Evolutionary conservation across 2,329 filamentous ascomycete genomes (phyloP).

Genomic region (Alternaria burnsii): DNA sequence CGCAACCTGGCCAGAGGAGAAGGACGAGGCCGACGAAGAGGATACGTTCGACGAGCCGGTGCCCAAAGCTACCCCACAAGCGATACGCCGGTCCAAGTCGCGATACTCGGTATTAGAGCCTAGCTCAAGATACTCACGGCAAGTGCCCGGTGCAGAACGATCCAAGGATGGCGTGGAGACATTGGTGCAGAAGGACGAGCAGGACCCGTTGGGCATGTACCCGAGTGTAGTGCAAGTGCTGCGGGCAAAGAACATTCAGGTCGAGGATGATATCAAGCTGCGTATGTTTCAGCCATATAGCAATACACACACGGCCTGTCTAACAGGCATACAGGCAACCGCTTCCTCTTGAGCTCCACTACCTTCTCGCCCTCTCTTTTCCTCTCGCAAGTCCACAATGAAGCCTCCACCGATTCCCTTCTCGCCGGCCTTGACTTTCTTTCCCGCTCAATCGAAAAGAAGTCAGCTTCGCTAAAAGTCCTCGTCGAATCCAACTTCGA

Average conservation of each 20-base stretch:
- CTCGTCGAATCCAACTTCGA: constrained; percentile 98
- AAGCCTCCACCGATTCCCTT: constrained; percentile 82
- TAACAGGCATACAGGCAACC: constrained; percentile 69
- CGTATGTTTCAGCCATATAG: constrained; percentile 62
- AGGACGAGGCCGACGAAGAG: constrained; percentile 71
- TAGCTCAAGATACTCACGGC: constrained; percentile 73
- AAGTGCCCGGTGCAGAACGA: constrained; percentile 73
- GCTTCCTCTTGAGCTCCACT: constrained; percentile 93
- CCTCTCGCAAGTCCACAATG: constrained; percentile 88
- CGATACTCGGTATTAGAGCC: constrained; percentile 86
- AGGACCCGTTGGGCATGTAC: constrained; percentile 86
- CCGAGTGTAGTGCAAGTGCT: constrained; percentile 87
- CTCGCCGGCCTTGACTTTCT: constrained; percentile 84
- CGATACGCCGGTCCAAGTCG: constrained; percentile 69
- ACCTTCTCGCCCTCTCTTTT: constrained; percentile 93
- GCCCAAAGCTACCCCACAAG: constrained; percentile 31
- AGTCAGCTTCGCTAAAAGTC: constrained; percentile 94
- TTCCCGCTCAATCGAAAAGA: constrained; percentile 93
- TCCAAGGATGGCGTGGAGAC: constrained; percentile 75
- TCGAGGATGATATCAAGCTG: constrained; percentile 83
- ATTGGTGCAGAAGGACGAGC: constrained; percentile 87
- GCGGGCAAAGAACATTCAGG: constrained; percentile 76
- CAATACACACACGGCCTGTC: constrained; percentile 9
- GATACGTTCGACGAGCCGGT: constrained; percentile 60
- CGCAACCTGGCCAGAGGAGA: constrained; percentile 84